phyloP scores from a whole-genome alignment of 305 asterid species.

The Fraxinus latifolia region DNA sequence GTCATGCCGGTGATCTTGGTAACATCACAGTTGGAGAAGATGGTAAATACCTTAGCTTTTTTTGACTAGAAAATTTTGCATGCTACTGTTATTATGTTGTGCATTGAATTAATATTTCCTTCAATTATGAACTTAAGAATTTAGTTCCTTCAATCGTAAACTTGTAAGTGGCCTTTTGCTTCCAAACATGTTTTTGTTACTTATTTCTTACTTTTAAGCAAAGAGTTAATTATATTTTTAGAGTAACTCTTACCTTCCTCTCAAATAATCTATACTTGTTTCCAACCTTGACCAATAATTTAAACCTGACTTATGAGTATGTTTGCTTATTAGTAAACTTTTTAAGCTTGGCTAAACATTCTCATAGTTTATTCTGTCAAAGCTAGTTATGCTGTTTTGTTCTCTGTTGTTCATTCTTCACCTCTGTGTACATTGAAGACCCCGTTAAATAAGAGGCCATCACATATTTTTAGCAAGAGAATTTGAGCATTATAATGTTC shows the following conservation, averaged over 20 bases:
- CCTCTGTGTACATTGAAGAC: background rate
- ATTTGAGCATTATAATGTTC: background rate
- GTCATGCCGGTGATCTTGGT: conserved; percentile 99
- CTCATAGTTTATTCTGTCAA: background rate
- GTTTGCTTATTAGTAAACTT: background rate
- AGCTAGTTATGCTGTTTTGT: background rate
- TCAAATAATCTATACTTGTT: background rate
- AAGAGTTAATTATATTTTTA: background rate
- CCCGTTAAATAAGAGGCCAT: background rate
- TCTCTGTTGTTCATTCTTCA: background rate
- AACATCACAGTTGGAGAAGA: conserved; percentile 73
- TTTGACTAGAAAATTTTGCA: background rate
- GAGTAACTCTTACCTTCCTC: background rate
- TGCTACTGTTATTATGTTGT: background rate
- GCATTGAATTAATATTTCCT: background rate
- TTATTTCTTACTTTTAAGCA: background rate
- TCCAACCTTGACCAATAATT: background rate
- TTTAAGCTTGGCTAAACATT: background rate
- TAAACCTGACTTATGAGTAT: background rate
- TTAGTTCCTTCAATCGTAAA: background rate
- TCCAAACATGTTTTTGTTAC: background rate
- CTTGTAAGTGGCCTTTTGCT: background rate
- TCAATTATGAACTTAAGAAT: background rate
- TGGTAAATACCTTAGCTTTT: conserved; percentile 42
- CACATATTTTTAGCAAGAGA: background rate